Evolutionary conservation across 2,329 filamentous ascomycete species (phyloP).

Genomic region (Delphinella strobiligena): DNA sequence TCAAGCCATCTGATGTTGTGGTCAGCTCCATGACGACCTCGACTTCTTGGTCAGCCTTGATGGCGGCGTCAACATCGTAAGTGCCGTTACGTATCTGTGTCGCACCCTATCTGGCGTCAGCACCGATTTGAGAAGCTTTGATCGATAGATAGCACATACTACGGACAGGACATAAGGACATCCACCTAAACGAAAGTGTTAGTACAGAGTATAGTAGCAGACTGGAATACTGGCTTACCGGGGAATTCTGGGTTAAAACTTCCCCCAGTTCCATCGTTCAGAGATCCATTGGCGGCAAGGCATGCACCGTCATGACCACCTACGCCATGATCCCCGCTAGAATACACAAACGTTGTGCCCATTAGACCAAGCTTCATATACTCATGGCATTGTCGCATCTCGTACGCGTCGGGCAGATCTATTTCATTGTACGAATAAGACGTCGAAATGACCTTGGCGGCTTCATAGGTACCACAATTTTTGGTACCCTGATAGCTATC

Average conservation of each 20-base stretch:
- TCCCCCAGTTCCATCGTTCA: slow-evolving; percentile 6
- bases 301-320: slow-evolving; percentile 15
- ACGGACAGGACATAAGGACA: slow-evolving; percentile 5
- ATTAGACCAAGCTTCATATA: slow-evolving; percentile 39
- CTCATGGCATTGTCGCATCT: slow-evolving; percentile 34
- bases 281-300: slow-evolving; percentile 22
- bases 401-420: slow-evolving; percentile 42
- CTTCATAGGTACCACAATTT: slow-evolving; percentile 34
- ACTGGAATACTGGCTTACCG: background rate
- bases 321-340: slow-evolving; percentile 35
- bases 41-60: background rate
- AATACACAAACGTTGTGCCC: slow-evolving; percentile 36
- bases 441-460: slow-evolving; percentile 47
- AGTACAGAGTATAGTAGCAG: background rate
- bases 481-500: slow-evolving; percentile 20
- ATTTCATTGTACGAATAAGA: slow-evolving; percentile 47
- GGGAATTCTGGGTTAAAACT: slow-evolving; percentile 12
- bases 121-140: background rate
- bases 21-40: background rate
- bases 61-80: background rate
- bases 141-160: background rate
- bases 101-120: background rate
- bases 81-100: background rate
- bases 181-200: background rate
- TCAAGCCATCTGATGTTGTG: background rate